Evolutionary conservation across 139 green algal genomes (phyloP), one percentile per base, ranked within the genome.

Genomic region (Chlorella sp.): DNA sequence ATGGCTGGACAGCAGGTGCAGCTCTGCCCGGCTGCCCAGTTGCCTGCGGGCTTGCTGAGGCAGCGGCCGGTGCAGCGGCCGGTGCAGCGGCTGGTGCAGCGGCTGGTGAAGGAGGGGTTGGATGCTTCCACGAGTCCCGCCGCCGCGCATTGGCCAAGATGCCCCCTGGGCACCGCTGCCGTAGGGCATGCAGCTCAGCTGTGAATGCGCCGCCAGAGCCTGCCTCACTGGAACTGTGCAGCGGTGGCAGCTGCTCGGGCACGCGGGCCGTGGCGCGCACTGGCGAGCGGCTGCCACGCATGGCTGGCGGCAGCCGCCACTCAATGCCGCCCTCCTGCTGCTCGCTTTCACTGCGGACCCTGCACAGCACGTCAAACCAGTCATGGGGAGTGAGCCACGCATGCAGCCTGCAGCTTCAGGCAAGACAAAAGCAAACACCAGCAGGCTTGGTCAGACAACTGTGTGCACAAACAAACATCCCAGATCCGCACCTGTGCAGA

Each of bases 301-400:
- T 38, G 4, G 76, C 34, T 38, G 60, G 57, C 26, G 60, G 76
- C 60, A 82, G 60, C 36, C 41, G 41, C 76, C 76, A 73, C 13
- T 68, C 17, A 1, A 51, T 60, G 76, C 57, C 63, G 26, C 36
- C 36, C 32, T 57, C 60, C 36, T 57, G 76, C 60, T 82, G 76
- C 25, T 82, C 76, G 26, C 36, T 72, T 36, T 82, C 76, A 25
- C 76, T 82, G n/a, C 36, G 57, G 20, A 60, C 76, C 60, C 76
- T 82, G 60, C 60, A 81, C 47, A 25, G n/a, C n/a, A n/a, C n/a
- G n/a, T n/a, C n/a, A n/a, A n/a, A n/a, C n/a, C n/a, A n/a, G n/a
- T n/a, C n/a, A n/a, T n/a, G n/a, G n/a, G n/a, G n/a, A n/a, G n/a
- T n/a, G 44, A 25, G 9, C 11, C 21, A 39, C 32, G 69, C 36